Base-by-base conservation (phyloP, 2,329 filamentous ascomycete genomes). In the Penicillium fuscoglaucum region DNA sequence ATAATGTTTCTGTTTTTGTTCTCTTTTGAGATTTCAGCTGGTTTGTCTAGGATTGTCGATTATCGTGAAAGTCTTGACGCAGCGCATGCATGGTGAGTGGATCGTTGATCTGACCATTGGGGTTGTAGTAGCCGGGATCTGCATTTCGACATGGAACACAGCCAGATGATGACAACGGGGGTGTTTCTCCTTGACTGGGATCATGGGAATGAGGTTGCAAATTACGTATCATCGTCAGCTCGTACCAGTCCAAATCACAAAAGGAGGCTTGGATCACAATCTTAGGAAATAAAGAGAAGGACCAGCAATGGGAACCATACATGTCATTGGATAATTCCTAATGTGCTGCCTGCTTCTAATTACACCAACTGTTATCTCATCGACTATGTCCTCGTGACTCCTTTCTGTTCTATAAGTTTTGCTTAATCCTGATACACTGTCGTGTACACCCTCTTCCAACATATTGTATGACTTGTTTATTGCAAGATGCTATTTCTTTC, bases 211-310 rank as follows among this genome's bases (percentile, higher is more conserved):
- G 15, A 13, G 6, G 17, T 17, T 44, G 24, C 17, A 19, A 29
- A 45, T 45, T 45, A 45, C 24, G 43, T 35, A 26, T 39, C 46
- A 35, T 19, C 33, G 55, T 57, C 49, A 53, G 49, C 49, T 53
- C 17, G 43, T 57, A 17, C 17, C 35, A 29, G 55, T 52, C 49
- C 43, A 31, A 26, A 57, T 57, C 28, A 26, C 15, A 53, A 57
- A 40, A 19, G 13, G 31, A 24, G 46, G 46, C 46, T 48, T 51
- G 54, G 40, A 26, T 24, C 13, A 31, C 7, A 31, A 26, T 37
- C 2, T 35, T 24, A 7, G 33, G 19, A 44, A 44, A 40, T 39
- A 26, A 9, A 28, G 29, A 46, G 15, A 24, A 37, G 29, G 24
- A 15, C 6, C 24, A 24, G 7, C 12, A 3, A 35, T 35, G 10